Conservation (phyloP, 176 grass and related monocot genomes). For the Oryza officinalis region DNA sequence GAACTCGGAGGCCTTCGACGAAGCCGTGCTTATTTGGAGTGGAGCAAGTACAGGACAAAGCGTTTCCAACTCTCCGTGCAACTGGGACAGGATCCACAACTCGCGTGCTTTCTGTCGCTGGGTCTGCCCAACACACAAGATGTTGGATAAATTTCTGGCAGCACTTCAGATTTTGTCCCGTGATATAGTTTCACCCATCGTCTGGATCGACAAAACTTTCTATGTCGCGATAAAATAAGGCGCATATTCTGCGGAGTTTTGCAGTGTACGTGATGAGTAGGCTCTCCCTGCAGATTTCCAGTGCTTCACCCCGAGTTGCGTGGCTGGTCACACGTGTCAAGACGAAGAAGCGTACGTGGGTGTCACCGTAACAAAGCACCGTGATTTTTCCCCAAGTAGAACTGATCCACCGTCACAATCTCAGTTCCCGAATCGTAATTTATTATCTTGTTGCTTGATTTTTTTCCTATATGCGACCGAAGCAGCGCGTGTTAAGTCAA, state of each 20-base stretch:
- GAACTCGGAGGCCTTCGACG: constrained; percentile 25
- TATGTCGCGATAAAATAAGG: neutral
- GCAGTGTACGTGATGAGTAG: too few relatives aligned
- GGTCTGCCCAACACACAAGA: neutral
- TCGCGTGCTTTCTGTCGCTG: constrained; percentile 17
- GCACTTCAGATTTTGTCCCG: neutral
- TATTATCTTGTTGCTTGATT: neutral
- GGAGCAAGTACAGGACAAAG: neutral
- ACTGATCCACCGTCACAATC: neutral
- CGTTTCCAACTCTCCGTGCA: neutral
- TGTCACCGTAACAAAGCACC: neutral
- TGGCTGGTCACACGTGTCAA: neutral
- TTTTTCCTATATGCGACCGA: neutral
- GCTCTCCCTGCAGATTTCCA: neutral
- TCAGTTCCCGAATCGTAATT: neutral
- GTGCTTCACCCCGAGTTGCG: neutral
- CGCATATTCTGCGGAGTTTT: neutral
- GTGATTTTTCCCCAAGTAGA: neutral
- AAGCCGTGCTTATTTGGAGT: neutral
- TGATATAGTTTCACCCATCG: neutral
- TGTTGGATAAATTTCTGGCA: neutral
- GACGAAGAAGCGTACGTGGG: neutral
- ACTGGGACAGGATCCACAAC: constrained; percentile 30
- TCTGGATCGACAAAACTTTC: neutral
- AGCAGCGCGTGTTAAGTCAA: neutral